Conservation (phyloP, 2,329 filamentous ascomycete genomes). For the Aureobasidium pullulans region DNA sequence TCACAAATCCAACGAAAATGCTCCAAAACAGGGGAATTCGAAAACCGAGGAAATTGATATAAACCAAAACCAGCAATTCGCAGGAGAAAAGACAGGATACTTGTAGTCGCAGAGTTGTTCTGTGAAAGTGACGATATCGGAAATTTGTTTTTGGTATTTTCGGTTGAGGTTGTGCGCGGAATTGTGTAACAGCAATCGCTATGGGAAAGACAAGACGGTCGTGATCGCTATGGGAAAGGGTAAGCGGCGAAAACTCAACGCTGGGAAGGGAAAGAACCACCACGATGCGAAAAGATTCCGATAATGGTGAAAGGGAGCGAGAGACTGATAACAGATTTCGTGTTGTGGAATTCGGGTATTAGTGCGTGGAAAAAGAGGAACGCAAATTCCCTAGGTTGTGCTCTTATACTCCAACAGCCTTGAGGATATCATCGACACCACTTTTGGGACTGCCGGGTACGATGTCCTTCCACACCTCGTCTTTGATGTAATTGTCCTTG, state of each 20-base stretch:
- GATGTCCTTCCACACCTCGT: constrained; percentile 17
- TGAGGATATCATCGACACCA: constrained; percentile 59
- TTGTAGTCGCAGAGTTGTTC: not conserved
- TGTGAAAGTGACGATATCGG: not conserved
- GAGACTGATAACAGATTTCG: too few species aligned
- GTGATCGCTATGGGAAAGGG: constrained; percentile 3
- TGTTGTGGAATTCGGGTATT: too few species aligned
- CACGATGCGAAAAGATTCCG: too few species aligned
- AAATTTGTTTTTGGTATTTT: not conserved
- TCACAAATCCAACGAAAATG: not conserved
- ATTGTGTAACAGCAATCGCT: constrained; percentile 8
- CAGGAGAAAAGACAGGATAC: not conserved
- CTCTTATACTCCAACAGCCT: constrained; percentile 20
- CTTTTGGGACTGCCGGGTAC: constrained; percentile 57
- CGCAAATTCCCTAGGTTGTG: too few species aligned
- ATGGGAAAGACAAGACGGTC: constrained; percentile 8
- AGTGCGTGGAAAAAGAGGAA: too few species aligned
- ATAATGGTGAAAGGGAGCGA: too few species aligned
- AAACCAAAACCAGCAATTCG: not conserved
- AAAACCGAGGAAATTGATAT: not conserved
- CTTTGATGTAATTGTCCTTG: constrained; percentile 34
- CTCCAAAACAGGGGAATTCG: not conserved
- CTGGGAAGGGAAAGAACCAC: not conserved
- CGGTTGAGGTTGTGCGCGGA: not conserved
- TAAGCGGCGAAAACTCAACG: not conserved